These are phyloP conservation scores for Amauroascus verrucosus DNA, from an alignment of 2,329 filamentous ascomycete species.

Conservation along the genomic window DNA sequence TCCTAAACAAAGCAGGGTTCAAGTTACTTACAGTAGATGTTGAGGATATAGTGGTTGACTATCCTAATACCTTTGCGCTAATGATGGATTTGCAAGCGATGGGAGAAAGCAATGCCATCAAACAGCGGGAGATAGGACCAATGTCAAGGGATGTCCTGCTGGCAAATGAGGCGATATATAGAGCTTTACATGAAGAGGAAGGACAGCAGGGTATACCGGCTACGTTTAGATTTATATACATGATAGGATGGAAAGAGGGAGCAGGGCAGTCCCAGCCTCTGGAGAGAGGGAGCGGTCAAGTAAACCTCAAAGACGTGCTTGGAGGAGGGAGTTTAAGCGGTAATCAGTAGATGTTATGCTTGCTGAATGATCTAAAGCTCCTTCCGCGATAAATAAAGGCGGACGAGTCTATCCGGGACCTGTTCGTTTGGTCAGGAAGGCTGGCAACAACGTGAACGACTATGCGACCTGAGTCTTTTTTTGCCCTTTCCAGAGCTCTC, in stretches of 20 bases:
- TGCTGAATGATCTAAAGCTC: not conserved
- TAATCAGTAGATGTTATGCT: conserved; percentile 2
- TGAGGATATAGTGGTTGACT: conserved; percentile 94
- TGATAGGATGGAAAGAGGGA: conserved; percentile 96
- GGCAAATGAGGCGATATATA: conserved; percentile 81
- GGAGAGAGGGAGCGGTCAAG: conserved; percentile 69
- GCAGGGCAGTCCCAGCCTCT: conserved; percentile 69
- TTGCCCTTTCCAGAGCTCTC: not conserved
- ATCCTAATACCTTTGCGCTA: conserved; percentile 75
- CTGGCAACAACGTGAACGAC: not conserved
- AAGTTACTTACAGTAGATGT: conserved; percentile 94
- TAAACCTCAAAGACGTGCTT: conserved; percentile 78
- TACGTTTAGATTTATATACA: conserved; percentile 90
- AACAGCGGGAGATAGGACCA: conserved; percentile 70
- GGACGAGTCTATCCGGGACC: not conserved
- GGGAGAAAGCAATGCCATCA: conserved; percentile 85
- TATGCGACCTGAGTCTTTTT: not conserved
- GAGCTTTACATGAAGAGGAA: conserved; percentile 71
- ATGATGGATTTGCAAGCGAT: conserved; percentile 94
- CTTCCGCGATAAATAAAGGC: not conserved
- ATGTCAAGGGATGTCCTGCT: conserved; percentile 75
- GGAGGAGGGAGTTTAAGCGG: conserved; percentile 33
- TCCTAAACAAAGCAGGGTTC: conserved; percentile 80
- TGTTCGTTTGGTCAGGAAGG: not conserved
- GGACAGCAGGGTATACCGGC: conserved; percentile 60